These are phyloP conservation scores for Claviceps sp. DNA, from an alignment of 2,329 filamentous ascomycete genomes.

Conservation along the genomic window DNA sequence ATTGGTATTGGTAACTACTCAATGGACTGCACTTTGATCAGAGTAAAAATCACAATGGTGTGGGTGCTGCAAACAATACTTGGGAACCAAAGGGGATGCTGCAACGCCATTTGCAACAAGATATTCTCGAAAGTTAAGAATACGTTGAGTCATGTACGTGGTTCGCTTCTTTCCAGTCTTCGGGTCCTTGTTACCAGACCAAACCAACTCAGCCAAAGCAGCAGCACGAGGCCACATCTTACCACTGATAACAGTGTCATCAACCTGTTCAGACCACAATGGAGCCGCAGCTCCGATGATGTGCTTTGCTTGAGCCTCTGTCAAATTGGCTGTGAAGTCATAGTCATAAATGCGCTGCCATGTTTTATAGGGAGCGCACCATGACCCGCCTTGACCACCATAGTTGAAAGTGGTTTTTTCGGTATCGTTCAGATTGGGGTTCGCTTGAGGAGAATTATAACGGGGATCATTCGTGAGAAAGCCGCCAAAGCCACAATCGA, in stretches of 20 bases:
- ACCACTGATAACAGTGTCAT: constrained; percentile 34
- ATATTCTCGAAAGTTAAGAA: constrained; percentile 47
- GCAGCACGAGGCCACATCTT: constrained; percentile 45
- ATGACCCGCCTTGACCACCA: constrained; percentile 37
- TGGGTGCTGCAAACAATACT: constrained; percentile 44
- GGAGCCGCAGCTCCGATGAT: constrained; percentile 38
- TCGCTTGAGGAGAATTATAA: constrained; percentile 36
- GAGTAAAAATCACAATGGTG: constrained; percentile 43
- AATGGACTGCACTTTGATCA: constrained; percentile 22
- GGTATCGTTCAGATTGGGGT: constrained; percentile 26
- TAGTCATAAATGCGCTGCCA: constrained; percentile 48
- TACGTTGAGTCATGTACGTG: constrained; percentile 30
- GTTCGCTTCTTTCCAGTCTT: constrained; percentile 28
- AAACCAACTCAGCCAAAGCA: constrained; percentile 39
- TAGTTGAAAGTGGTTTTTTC: constrained; percentile 37
- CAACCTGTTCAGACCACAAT: constrained; percentile 41
- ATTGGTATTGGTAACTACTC: too few species aligned
- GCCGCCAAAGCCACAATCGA: constrained; percentile 42
- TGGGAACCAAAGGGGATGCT: constrained; percentile 37
- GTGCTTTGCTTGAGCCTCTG: constrained; percentile 29
- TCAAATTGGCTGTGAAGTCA: constrained; percentile 38
- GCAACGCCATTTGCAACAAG: constrained; percentile 38
- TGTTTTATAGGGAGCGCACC: constrained; percentile 45
- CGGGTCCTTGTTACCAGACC: constrained; percentile 39
- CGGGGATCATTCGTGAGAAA: constrained; percentile 41